Evolutionary conservation across 2,329 filamentous ascomycete genomes (phyloP).

Genomic region (Ophiostoma montium): DNA sequence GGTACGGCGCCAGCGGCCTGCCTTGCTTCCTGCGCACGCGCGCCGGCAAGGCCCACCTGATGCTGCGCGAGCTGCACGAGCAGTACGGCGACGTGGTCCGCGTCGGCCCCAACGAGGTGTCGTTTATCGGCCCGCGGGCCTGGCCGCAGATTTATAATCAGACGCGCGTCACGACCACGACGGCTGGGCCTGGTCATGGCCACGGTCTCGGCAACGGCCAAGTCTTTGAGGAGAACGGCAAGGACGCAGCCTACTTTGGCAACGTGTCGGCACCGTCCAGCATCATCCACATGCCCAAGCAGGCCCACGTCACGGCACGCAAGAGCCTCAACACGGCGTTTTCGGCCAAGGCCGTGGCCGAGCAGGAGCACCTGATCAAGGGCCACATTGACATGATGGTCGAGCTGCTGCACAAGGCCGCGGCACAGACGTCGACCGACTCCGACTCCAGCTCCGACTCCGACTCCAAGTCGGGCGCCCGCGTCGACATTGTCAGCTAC

Average conservation of each 20-base stretch:
- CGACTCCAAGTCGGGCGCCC: too few species aligned
- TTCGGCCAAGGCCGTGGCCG: slow-evolving; percentile 11
- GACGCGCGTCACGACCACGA: not conserved
- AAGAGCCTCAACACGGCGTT: slow-evolving; percentile 8
- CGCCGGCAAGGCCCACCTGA: not conserved
- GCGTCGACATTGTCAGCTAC: slow-evolving; percentile 32
- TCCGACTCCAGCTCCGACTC: too few species aligned
- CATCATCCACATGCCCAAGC: slow-evolving; percentile 4
- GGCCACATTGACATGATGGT: slow-evolving; percentile 8
- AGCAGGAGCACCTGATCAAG: slow-evolving; percentile 8
- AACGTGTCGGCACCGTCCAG: not conserved
- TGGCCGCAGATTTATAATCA: slow-evolving; percentile 23
- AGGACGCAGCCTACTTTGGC: slow-evolving; percentile 8
- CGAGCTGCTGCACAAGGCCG: slow-evolving; percentile 2
- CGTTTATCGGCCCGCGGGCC: slow-evolving; percentile 21
- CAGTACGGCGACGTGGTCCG: slow-evolving; percentile 31
- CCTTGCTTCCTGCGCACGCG: not conserved
- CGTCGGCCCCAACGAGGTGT: slow-evolving; percentile 27
- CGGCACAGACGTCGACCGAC: not conserved
- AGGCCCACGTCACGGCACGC: slow-evolving; percentile 5
- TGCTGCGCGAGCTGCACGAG: slow-evolving; percentile 17
- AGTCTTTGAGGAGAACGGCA: slow-evolving; percentile 4
- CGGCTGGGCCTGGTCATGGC: not conserved
- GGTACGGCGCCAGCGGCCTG: slow-evolving; percentile 15
- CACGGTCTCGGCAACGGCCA: not conserved